Evolutionary conservation across 768 basidiomycete genomes (phyloP).

Genomic region (Kwoniella mangroviensis): DNA sequence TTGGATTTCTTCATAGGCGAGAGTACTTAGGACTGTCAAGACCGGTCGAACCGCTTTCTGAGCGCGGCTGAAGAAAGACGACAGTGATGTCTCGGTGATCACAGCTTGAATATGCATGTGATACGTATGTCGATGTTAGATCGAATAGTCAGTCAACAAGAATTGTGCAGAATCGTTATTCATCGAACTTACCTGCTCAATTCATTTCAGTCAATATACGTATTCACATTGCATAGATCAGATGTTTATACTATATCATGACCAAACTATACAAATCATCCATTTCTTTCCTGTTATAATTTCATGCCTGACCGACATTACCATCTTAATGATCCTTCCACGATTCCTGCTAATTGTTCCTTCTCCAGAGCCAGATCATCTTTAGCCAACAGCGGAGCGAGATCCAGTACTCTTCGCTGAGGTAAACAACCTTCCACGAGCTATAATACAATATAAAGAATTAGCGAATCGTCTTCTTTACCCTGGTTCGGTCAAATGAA

Average conservation of each 20-base stretch:
- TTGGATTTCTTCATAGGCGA: neutral
- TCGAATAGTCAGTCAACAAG: no score
- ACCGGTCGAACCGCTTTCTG: neutral
- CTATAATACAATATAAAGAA: constrained; percentile 49
- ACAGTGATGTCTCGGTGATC: no score
- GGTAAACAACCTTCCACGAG: constrained; percentile 92
- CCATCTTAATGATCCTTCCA: constrained; percentile 59
- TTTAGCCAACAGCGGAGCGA: constrained; percentile 88
- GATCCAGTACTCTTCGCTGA: constrained; percentile 86
- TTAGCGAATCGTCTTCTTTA: no score
- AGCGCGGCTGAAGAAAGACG: no score
- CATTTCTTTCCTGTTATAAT: neutral
- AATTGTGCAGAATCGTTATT: no score
- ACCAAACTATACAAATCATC: neutral
- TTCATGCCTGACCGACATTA: constrained; percentile 11
- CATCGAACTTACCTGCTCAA: no score
- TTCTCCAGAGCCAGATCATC: constrained; percentile 79
- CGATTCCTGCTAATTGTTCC: constrained; percentile 78
- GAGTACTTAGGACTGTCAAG: neutral
- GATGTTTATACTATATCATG: neutral
- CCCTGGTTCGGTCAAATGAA: no score
- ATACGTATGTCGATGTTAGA: neutral
- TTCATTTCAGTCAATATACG: neutral
- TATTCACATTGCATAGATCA: neutral
- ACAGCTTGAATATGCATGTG: neutral